Evolutionary conservation across 202 grass and related monocot genomes (phyloP), one percentile per base, ranked within the genome.

Genomic region (Sporobolus alterniflorus): DNA sequence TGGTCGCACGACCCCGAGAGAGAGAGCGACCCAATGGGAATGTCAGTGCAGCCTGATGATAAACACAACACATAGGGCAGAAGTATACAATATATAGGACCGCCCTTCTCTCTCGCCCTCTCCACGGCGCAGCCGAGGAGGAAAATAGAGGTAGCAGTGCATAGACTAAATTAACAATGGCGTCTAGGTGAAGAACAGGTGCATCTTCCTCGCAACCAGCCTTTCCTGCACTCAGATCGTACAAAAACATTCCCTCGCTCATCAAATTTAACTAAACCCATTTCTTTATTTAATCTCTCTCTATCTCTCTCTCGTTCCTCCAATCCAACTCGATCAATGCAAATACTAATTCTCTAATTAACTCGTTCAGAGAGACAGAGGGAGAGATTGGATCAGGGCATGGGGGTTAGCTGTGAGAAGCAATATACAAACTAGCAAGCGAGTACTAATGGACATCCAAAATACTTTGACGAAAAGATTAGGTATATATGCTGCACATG

Each of bases 181-280:
- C 20, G 39, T 81, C 48, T 57, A 40, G 55, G 62, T 52, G 26
- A 89, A 84, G 87, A 89, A 64, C 77, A 65, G 55, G 64, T 82
- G 71, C 46, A 85, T 89, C 88, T 82, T 89, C 77, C 66, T 82
- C 72, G 48, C 83, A 82, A 82, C 88, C 40, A 85, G 75, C 66
- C 4, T 29, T 61, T 30, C 57, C 5, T 41, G 54, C 82, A 76
- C 71, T 57, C 70, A 55, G 64, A 84, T 73, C 70, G 29, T 81
- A 39, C 68, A 56, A 68, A 81, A 75, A 73, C 56, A 71, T 46
- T 86, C 60, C 33, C 24, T 63, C 60, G 28, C 24, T 63, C 32
- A 52, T 69, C 52, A 43, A 69, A 60, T 50, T 44, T 6, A 39
- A 78, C 11, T n/a, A 62, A 77, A 26, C 11, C 6, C 11, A 4